Conservation (phyloP, 2,329 filamentous ascomycete species). For the Colletotrichum limetticola region DNA sequence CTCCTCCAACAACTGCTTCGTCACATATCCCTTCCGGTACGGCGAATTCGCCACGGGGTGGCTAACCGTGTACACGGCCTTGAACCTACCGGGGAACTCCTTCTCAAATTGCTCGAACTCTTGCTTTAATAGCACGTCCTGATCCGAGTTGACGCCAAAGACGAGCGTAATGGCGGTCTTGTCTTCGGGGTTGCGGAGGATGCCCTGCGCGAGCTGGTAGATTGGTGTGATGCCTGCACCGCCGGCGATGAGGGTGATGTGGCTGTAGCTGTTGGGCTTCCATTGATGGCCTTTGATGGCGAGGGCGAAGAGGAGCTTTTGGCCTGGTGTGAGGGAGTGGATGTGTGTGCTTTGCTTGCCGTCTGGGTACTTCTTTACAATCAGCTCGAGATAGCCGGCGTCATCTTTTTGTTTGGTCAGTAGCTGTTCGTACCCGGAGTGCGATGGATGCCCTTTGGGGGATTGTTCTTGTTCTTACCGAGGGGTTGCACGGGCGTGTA, state of each 20-base stretch:
- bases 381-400: slow-evolving; percentile 68
- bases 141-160: slow-evolving; percentile 73
- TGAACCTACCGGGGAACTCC: slow-evolving; percentile 65
- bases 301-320: slow-evolving; percentile 67
- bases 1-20: slow-evolving; percentile 63
- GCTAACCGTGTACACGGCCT: slow-evolving; percentile 67
- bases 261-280: slow-evolving; percentile 58
- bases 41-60: slow-evolving; percentile 52
- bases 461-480: slow-evolving; percentile 45
- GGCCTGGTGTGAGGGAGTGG: slow-evolving; percentile 72
- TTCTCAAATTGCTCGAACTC: slow-evolving; percentile 66
- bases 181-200: slow-evolving; percentile 70
- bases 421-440: too few species aligned
- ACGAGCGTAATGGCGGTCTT: slow-evolving; percentile 72
- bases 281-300: slow-evolving; percentile 66
- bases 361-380: slow-evolving; percentile 75
- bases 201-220: slow-evolving; percentile 71
- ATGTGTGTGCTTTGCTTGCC: slow-evolving; percentile 73
- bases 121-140: slow-evolving; percentile 65
- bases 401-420: slow-evolving; percentile 51
- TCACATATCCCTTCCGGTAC: slow-evolving; percentile 67
- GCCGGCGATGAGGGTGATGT: slow-evolving; percentile 75
- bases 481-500: slow-evolving; percentile 72
- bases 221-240: slow-evolving; percentile 79
- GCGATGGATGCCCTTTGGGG: neutral